phyloP scores from a whole-genome alignment of 768 basidiomycete species.

The Mycena olivaceomarginata region DNA sequence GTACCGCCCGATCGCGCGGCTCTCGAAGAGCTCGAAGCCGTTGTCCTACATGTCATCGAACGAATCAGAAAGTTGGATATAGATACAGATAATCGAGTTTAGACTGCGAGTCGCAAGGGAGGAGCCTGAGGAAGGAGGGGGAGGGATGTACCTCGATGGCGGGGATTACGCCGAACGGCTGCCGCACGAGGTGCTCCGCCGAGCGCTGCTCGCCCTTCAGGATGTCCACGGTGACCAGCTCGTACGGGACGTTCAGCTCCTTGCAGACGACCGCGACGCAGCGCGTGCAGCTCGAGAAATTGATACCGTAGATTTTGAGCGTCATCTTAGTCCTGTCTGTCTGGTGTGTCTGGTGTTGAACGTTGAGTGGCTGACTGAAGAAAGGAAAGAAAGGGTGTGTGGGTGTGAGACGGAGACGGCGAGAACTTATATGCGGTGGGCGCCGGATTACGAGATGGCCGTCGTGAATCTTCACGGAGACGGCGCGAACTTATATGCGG shows the following conservation, averaged over 20 bases:
- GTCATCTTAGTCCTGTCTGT: constrained; percentile 44
- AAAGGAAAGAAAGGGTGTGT: too few relatives aligned
- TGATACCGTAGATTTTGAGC: constrained; percentile 55
- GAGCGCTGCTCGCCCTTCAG: constrained; percentile 46
- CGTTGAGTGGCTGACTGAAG: too few relatives aligned
- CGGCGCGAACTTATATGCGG: too few relatives aligned
- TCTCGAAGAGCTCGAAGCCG: constrained; percentile 65
- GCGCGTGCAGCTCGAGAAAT: constrained; percentile 59
- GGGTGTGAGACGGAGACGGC: too few relatives aligned
- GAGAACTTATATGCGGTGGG: too few relatives aligned
- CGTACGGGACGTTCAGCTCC: constrained; percentile 62
- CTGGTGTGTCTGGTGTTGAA: neutral
- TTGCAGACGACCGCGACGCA: constrained; percentile 62
- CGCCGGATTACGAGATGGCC: too few relatives aligned
- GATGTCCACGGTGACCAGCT: constrained; percentile 57
- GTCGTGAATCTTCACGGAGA: too few relatives aligned
- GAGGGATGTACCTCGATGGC: constrained; percentile 49
- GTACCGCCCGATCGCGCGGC: constrained; percentile 65
- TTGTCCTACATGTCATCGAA: constrained; percentile 51
- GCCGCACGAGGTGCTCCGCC: constrained; percentile 54
- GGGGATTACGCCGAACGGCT: constrained; percentile 71
- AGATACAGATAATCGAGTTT: too few relatives aligned
- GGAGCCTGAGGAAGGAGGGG: too few relatives aligned
- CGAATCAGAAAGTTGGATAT: neutral
- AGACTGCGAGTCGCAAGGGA: too few relatives aligned